Base-by-base conservation (phyloP, 148 eudicot genomes). In the Cornus controversa region DNA sequence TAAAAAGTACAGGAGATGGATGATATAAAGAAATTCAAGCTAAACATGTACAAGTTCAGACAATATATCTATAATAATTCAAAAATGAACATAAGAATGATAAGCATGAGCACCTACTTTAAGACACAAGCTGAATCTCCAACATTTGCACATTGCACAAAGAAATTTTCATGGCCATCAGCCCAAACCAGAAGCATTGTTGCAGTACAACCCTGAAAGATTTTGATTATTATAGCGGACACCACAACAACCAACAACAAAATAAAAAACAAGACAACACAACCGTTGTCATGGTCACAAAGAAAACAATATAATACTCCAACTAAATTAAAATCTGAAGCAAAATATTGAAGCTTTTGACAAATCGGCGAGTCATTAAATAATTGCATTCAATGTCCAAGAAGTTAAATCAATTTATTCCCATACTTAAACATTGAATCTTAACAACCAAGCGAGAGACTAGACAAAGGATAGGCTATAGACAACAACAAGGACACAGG, bases 111-210 rank as follows among this genome's bases (percentile, higher is more conserved):
- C 37, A 85, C 98, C 28, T 91, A 96, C 99, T 87, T 89, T 77
- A 88, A 75, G 70, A 96, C 81, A 88, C 99, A 96, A 42, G 99
- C 88, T 6, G 99, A 96, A 82, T 96, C 99, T 78, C 99, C 99
- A 85, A 96, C 97, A 92, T 96, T 96, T 78, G 98, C 99, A 84
- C 99, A 96, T 82, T 96, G 99, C 62, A 83, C 93, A 85, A 82
- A 93, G 81, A 85, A 86, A 84, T 84, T 90, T 72, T 82, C 89
- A 63, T 67, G 82, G 84, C 83, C 88, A 84, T 89, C 91, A 72
- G 86, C 82, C 99, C 99, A 96, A 71, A 92, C 85, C 74, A 96
- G 89, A 80, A 96, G 99, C 78, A 91, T 73, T 70, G 99, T 96
- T 79, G 98, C 97, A 50, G 99, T 96, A 87, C 99, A 96, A 75